These are phyloP conservation scores for Mallotus japonicus DNA, from an alignment of 441 rosid species.

Conservation along the genomic window DNA sequence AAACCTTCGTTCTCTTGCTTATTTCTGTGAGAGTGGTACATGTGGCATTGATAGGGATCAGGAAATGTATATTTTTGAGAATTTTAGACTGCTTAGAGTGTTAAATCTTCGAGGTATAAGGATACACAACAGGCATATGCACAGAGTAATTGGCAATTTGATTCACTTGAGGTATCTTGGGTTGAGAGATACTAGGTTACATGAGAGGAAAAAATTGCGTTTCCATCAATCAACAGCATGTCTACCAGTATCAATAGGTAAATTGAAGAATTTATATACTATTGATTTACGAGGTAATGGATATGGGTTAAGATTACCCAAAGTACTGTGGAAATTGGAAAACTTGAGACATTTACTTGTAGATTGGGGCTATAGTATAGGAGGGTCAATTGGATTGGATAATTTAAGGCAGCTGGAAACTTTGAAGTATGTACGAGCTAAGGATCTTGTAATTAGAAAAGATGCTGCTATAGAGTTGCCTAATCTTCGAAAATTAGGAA, in stretches of 20 bases:
- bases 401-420: slow-evolving; percentile 1
- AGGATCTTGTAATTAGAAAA: background rate
- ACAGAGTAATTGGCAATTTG: background rate
- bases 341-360: background rate
- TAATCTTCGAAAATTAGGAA: slow-evolving; percentile 10
- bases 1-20: slow-evolving; percentile 7
- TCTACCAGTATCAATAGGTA: background rate
- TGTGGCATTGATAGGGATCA: background rate
- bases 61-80: background rate
- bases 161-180: slow-evolving; percentile 13
- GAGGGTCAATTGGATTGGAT: background rate
- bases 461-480: background rate
- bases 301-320: background rate
- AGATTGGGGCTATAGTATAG: too few relatives aligned
- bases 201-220: background rate
- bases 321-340: background rate
- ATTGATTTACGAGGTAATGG: background rate
- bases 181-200: background rate
- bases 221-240: background rate
- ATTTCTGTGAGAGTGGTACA: background rate
- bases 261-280: background rate
- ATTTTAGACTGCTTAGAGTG: slow-evolving; percentile 1
- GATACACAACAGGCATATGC: accelerated
- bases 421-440: background rate
- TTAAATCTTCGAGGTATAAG: background rate